These are phyloP conservation scores for Starmerella stigmatis DNA, from an alignment of 805 yeast genomes.

Conservation along the genomic window DNA sequence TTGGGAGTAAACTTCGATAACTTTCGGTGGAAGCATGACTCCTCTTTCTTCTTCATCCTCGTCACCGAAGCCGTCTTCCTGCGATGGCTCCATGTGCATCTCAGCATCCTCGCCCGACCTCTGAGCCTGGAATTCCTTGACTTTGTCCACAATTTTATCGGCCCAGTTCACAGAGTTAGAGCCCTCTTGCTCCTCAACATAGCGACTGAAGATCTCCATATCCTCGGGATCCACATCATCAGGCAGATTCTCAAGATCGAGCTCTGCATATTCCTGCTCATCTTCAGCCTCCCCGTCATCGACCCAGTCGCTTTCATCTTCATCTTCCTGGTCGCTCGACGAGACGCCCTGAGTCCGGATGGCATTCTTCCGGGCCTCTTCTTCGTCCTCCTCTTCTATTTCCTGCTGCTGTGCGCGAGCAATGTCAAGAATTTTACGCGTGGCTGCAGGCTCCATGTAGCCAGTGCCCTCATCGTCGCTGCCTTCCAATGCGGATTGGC, in stretches of 20 bases:
- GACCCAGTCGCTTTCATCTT: slow-evolving; percentile 43
- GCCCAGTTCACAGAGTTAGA: slow-evolving; percentile 41
- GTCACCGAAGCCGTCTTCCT: slow-evolving; percentile 11
- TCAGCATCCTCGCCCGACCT: slow-evolving; percentile 38
- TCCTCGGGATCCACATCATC: slow-evolving; percentile 67
- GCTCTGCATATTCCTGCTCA: slow-evolving; percentile 40
- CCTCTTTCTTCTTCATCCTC: slow-evolving; percentile 40
- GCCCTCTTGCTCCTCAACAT: slow-evolving; percentile 32
- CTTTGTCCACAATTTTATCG: slow-evolving; percentile 85
- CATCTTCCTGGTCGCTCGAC: slow-evolving; percentile 30
- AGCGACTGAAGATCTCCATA: slow-evolving; percentile 71
- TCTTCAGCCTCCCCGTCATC: slow-evolving; percentile 37
- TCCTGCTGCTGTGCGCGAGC: slow-evolving; percentile 94
- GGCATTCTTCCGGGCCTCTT: background rate
- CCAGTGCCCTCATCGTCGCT: slow-evolving; percentile 47
- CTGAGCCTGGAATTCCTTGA: slow-evolving; percentile 27
- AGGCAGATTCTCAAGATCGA: slow-evolving; percentile 37
- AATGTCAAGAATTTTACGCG: slow-evolving; percentile 74
- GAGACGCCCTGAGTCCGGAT: slow-evolving; percentile 1
- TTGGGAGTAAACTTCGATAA: slow-evolving; percentile 84
- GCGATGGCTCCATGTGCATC: slow-evolving; percentile 7
- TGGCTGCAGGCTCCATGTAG: slow-evolving; percentile 66
- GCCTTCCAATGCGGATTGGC: slow-evolving; percentile 27
- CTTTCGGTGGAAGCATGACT: slow-evolving; percentile 89
- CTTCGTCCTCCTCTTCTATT: slow-evolving; percentile 48